Percentiles rank a stretch among this genome's conserved stretches.
Conservation (phyloP, 345 rosid genomes). For the Punica granatum region DNA sequence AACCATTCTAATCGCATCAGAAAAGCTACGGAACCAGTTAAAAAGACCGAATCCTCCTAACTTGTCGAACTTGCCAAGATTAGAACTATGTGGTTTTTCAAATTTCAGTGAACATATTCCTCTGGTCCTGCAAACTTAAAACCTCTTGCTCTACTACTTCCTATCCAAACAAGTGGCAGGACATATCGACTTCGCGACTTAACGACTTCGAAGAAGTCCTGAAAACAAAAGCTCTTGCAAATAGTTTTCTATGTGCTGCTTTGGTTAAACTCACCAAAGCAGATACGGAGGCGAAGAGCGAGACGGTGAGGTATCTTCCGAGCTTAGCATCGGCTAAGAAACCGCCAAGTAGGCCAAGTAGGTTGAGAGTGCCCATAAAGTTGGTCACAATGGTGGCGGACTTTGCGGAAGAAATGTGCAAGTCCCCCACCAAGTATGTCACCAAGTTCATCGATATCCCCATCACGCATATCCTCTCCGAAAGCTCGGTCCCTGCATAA, state of each 20-base stretch:
- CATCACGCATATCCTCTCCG: slow-evolving; percentile 87
- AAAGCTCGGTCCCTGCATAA: slow-evolving; percentile 64
- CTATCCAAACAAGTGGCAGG: no score
- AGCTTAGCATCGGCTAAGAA: slow-evolving; percentile 90
- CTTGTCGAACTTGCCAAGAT: no score
- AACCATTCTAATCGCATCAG: no score
- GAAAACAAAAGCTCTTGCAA: not conserved
- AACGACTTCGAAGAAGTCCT: not conserved
- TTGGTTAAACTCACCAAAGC: slow-evolving; percentile 46
- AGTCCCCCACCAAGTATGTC: slow-evolving; percentile 66
- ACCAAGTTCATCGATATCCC: slow-evolving; percentile 90
- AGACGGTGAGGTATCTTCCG: slow-evolving; percentile 71
- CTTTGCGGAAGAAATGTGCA: slow-evolving; percentile 73
- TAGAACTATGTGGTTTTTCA: no score
- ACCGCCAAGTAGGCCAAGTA: slow-evolving; percentile 81
- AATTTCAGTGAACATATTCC: no score
- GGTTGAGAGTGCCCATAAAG: slow-evolving; percentile 88
- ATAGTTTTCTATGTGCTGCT: not conserved
- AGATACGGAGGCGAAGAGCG: slow-evolving; percentile 52
- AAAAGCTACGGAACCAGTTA: no score
- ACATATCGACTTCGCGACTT: not conserved
- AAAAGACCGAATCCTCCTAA: no score
- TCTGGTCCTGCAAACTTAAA: no score
- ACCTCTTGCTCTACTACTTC: no score
- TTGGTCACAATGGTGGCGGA: slow-evolving; percentile 81